Evolutionary conservation across 2,329 filamentous ascomycete species (phyloP).

Genomic region (Ceratocystis albifundus): DNA sequence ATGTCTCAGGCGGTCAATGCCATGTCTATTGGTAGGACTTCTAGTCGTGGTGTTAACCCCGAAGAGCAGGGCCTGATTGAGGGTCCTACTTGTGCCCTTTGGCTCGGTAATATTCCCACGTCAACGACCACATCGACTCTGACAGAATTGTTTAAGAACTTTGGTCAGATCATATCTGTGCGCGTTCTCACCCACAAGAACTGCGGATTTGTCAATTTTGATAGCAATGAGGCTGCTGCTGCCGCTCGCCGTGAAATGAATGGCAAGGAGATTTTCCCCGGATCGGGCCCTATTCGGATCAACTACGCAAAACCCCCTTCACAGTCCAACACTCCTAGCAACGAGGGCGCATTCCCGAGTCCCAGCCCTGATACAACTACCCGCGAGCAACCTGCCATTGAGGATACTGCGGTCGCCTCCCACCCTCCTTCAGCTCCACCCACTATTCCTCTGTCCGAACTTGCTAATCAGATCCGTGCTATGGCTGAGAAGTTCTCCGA

Average conservation of each 20-base stretch:
- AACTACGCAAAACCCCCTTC: slow-evolving; percentile 96
- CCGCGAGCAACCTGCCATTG: slow-evolving; percentile 33
- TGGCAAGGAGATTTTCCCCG: slow-evolving; percentile 96
- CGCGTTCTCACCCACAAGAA: slow-evolving; percentile 96
- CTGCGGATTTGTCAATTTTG: slow-evolving; percentile 97
- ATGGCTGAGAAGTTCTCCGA: slow-evolving; percentile 68
- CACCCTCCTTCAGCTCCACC: slow-evolving; percentile 35
- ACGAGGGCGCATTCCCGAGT: slow-evolving; percentile 76
- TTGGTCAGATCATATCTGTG: slow-evolving; percentile 80
- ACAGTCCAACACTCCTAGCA: slow-evolving; percentile 75
- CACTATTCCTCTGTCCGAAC: slow-evolving; percentile 62
- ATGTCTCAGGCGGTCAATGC: slow-evolving; percentile 72
- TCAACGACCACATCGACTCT: slow-evolving; percentile 93
- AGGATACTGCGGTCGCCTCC: slow-evolving; percentile 8
- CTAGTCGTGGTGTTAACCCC: slow-evolving; percentile 53
- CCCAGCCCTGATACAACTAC: slow-evolving; percentile 79
- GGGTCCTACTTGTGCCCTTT: slow-evolving; percentile 82
- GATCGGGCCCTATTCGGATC: slow-evolving; percentile 85
- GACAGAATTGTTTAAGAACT: slow-evolving; percentile 89
- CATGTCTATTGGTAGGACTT: slow-evolving; percentile 59
- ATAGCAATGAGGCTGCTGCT: slow-evolving; percentile 79
- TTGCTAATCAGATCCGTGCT: slow-evolving; percentile 68
- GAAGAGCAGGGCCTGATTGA: slow-evolving; percentile 68
- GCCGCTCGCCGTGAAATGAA: slow-evolving; percentile 80
- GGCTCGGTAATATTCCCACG: slow-evolving; percentile 94